Conservation (phyloP, 2,329 filamentous ascomycete species). For the Sarocladium kiliense region DNA sequence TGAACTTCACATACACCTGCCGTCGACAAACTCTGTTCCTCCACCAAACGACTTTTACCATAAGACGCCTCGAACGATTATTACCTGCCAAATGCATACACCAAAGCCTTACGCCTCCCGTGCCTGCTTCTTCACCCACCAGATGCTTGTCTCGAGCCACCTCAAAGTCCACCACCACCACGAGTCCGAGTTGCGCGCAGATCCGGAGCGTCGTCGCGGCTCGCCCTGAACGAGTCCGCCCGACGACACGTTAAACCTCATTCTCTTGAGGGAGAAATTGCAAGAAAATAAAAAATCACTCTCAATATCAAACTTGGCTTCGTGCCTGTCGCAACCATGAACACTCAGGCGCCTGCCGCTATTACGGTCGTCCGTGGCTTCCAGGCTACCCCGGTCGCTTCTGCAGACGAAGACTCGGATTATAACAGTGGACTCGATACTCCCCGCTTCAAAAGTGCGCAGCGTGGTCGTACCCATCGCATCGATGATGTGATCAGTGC, state of each 20-base stretch:
- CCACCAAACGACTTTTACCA: not conserved
- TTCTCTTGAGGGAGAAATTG: not conserved
- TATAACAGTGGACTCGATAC: conserved; percentile 31
- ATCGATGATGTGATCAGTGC: conserved; percentile 56
- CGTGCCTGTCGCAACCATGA: conserved; percentile 1
- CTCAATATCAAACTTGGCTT: not conserved
- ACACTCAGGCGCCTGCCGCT: not conserved
- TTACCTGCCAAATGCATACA: conserved; percentile 50
- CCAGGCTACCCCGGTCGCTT: conserved; percentile 45
- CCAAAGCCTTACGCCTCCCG: conserved; percentile 38
- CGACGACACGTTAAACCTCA: conserved; percentile 5
- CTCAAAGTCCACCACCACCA: conserved; percentile 43
- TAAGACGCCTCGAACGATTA: not conserved
- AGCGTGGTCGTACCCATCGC: conserved; percentile 31
- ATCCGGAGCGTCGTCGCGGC: conserved; percentile 56
- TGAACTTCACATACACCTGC: conserved; percentile 6
- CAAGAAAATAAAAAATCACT: not conserved
- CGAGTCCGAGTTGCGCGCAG: conserved; percentile 47
- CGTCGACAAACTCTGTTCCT: not conserved
- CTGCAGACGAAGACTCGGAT: conserved; percentile 56
- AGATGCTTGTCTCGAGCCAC: conserved; percentile 52
- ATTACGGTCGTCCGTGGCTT: conserved; percentile 49
- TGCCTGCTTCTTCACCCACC: conserved; percentile 47
- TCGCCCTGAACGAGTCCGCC: conserved; percentile 30
- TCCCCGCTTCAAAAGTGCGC: conserved; percentile 28